Percentiles rank a stretch among this genome's conserved stretches.
Conservation (phyloP, 129 eudicot genomes). For the Flaveria bidentis region DNA sequence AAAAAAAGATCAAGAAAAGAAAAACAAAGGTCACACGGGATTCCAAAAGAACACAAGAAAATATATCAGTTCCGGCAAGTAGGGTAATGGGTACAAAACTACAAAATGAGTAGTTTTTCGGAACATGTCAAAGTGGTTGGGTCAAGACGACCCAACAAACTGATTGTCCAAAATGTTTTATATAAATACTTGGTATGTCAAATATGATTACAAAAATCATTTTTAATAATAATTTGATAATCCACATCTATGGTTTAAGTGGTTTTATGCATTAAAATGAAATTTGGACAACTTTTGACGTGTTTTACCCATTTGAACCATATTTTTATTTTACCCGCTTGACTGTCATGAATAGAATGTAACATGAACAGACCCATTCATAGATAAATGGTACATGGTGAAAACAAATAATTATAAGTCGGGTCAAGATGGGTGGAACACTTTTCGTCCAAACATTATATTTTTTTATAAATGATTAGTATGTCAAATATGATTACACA, state of each 20-base stretch:
- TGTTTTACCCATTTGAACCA: neutral
- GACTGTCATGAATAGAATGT: neutral
- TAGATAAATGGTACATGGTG: neutral
- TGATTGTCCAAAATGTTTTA: no score
- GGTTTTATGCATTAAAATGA: neutral
- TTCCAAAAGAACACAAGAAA: neutral
- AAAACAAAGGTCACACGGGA: neutral
- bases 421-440: neutral
- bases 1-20: neutral
- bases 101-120: neutral
- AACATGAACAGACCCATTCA: neutral
- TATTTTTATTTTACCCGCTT: neutral
- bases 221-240: no score
- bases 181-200: no score
- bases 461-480: no score
- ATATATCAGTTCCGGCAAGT: neutral
- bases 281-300: neutral
- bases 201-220: neutral
- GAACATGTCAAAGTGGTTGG: neutral
- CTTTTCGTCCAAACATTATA: neutral
- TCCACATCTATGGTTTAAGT: neutral
- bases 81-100: neutral
- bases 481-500: neutral
- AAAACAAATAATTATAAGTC: no score
- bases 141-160: neutral